Evolutionary conservation across 208 protist genomes (phyloP).

Genomic region (Angomonas ambiguus): DNA sequence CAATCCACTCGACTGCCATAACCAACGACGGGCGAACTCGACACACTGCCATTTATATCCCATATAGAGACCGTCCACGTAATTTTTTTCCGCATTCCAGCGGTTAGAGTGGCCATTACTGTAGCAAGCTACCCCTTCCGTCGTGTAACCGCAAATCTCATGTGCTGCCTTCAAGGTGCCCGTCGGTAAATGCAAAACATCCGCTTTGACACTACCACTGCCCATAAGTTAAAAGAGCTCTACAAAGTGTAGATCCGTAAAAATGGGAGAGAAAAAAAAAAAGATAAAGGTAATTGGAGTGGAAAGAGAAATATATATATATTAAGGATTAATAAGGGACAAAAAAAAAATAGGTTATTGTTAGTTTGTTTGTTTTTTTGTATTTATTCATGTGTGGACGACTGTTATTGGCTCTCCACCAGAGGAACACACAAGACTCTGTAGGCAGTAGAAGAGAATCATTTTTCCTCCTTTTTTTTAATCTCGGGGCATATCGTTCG

Average conservation of each 20-base stretch:
- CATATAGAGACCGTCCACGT: slow-evolving; percentile 53
- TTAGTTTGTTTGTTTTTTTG: neutral
- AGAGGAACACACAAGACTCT: too few species aligned
- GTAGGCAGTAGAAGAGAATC: too few species aligned
- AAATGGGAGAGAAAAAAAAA: slow-evolving; percentile 7
- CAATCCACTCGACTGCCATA: slow-evolving; percentile 56
- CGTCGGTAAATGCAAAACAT: neutral
- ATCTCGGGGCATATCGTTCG: slow-evolving; percentile 42
- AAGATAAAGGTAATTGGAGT: neutral
- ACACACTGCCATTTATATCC: slow-evolving; percentile 88
- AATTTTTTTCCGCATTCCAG: slow-evolving; percentile 44
- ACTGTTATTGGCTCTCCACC: neutral
- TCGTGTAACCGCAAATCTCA: slow-evolving; percentile 48
- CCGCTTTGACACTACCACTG: too few species aligned
- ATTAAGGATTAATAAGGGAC: neutral
- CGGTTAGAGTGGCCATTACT: slow-evolving; percentile 57
- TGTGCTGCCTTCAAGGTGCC: slow-evolving; percentile 26
- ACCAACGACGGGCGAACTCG: slow-evolving; percentile 78
- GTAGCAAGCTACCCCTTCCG: slow-evolving; percentile 53
- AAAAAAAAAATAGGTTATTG: slow-evolving; percentile 9
- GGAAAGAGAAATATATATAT: neutral
- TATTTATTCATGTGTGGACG: neutral
- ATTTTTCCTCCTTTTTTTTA: slow-evolving; percentile 4
- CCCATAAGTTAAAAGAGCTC: too few species aligned
- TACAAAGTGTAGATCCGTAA: too few species aligned